Base-by-base conservation (phyloP, 176 grass and related monocot species). In the Aegilops sharonensis region DNA sequence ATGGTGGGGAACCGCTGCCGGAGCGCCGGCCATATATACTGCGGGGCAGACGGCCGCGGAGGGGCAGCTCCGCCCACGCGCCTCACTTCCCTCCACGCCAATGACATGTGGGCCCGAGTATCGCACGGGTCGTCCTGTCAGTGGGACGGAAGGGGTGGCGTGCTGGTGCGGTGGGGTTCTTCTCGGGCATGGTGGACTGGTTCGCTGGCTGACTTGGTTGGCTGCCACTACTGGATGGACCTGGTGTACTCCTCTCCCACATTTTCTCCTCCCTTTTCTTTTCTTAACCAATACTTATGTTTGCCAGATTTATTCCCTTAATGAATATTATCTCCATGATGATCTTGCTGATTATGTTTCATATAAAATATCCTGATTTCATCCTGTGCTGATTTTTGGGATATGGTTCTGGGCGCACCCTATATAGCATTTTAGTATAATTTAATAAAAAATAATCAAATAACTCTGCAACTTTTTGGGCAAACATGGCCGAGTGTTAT, bases 151-250 rank as follows among this genome's bases (percentile, higher is more conserved):
- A 2, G 4, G 10, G 21, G 32, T 9, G 25, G 57, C 3, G 11
- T 3, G 11, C 5, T 30, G 14, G 15, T 59, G 63, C 43, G 57
- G 9, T 3, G 3, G 6, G 2, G 13, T 0, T 57, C 10, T 14
- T 52, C 5, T 17, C 2, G 9, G 36, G 64, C 2, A 67, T 31
- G 20, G 74, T 79, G 30, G 88, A 93, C 91, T 68, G 11, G 72
- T 90, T 95, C 93, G 50, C 25, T 37, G 78, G 57, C 59, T 88
- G 93, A 94, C 93, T 86, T 88, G 90, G 87, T 92, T 92, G 90
- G 42, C 54, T 80, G 17, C 81, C 90, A 83, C 85, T 83, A 74
- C n/a, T 27, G 40, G 18, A 85, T 81, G 61, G 61, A 86, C 69
- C 37, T 3, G 84, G 89, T 78, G 42, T 76, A 29, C 50, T 35